Evolutionary conservation across 2,329 filamentous ascomycete genomes (phyloP).

Genomic region (Ceratocystis variospora): DNA sequence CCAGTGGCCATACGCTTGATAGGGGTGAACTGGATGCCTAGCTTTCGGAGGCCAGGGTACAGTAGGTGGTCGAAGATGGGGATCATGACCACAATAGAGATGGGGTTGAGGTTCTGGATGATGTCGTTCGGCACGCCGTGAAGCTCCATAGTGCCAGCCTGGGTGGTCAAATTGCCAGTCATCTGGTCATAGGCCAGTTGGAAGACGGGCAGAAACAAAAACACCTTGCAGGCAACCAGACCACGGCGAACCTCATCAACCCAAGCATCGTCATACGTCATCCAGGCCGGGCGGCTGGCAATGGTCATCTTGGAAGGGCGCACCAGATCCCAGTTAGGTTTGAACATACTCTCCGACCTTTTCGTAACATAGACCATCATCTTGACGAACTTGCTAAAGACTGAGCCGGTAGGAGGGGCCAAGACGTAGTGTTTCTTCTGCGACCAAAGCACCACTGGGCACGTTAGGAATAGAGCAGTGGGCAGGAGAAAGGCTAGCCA

Average conservation of each 20-base stretch:
- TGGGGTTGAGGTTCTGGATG: slow-evolving; percentile 61
- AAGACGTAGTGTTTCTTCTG: slow-evolving; percentile 48
- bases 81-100: slow-evolving; percentile 62
- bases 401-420: slow-evolving; percentile 55
- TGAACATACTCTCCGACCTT: slow-evolving; percentile 48
- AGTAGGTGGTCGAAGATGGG: slow-evolving; percentile 55
- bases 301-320: slow-evolving; percentile 51
- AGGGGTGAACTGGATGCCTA: slow-evolving; percentile 53
- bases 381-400: slow-evolving; percentile 51
- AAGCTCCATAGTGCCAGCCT: slow-evolving; percentile 52
- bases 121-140: slow-evolving; percentile 66
- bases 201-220: slow-evolving; percentile 53
- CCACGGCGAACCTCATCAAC: slow-evolving; percentile 65
- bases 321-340: slow-evolving; percentile 51
- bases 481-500: slow-evolving; percentile 58
- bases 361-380: slow-evolving; percentile 49
- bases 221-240: slow-evolving; percentile 55
- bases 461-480: slow-evolving; percentile 48
- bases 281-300: slow-evolving; percentile 49
- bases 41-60: slow-evolving; percentile 53
- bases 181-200: slow-evolving; percentile 48
- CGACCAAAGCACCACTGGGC: slow-evolving; percentile 47
- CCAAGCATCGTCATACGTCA: slow-evolving; percentile 74
- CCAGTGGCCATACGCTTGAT: slow-evolving; percentile 63
- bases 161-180: slow-evolving; percentile 46